A percentile compares a stretch with the other conserved stretches of the same genome.
phyloP scores from a whole-genome alignment of 1,284 basidiomycete genomes.

The Ceratorhiza oryzae-sativae region DNA sequence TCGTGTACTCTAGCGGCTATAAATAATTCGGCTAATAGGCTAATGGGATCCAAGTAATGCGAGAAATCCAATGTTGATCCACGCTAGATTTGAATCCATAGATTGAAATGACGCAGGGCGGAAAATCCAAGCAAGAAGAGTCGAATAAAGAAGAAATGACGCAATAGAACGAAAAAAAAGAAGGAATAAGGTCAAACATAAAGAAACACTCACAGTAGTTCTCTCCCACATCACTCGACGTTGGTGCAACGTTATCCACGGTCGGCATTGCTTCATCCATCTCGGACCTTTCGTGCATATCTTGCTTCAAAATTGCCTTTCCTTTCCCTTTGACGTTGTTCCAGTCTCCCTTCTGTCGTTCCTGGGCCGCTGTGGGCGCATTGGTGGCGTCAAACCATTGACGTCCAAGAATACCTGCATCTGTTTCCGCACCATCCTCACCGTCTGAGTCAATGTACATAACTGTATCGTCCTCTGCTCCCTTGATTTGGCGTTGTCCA shows the following conservation, averaged over 20 bases:
- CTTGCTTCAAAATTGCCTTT: not conserved
- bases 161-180: slow-evolving; percentile 8
- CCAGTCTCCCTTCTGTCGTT: not conserved
- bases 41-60: not conserved
- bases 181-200: not conserved
- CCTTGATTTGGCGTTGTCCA: slow-evolving; percentile 3
- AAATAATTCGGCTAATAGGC: not conserved
- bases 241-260: too few relatives aligned
- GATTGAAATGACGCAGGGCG: not conserved
- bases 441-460: slow-evolving; percentile 35
- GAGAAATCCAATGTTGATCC: slow-evolving; percentile 2
- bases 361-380: not conserved
- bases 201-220: slow-evolving; percentile 26
- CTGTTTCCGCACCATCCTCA: not conserved
- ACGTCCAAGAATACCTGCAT: not conserved
- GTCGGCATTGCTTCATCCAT: too few relatives aligned
- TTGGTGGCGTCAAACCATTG: not conserved
- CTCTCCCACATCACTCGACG: slow-evolving; percentile 10
- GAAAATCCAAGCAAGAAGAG: too few relatives aligned
- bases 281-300: too few relatives aligned
- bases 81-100: not conserved
- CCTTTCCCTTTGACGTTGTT: not conserved
- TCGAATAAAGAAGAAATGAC: not conserved
- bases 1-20: not conserved
- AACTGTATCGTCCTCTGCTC: slow-evolving; percentile 14